These are phyloP conservation scores for Penicillium sp. DNA, from an alignment of 2,329 filamentous ascomycete genomes.

Conservation along the genomic window DNA sequence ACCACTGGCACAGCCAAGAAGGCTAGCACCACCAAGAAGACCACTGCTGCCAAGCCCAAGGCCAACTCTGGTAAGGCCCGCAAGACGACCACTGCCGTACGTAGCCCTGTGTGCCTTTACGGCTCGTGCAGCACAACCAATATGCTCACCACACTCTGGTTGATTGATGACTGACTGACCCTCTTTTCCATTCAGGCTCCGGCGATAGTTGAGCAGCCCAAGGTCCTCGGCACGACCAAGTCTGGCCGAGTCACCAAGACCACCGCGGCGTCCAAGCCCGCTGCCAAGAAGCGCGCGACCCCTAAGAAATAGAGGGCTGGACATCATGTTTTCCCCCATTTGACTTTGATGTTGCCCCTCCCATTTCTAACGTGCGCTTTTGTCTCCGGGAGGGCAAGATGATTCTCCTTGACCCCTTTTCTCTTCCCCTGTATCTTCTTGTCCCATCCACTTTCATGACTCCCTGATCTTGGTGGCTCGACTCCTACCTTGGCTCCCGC, in stretches of 20 bases:
- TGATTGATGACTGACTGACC: conserved; percentile 16
- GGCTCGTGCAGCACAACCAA: background rate
- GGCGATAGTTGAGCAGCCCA: conserved; percentile 63
- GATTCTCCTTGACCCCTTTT: conserved; percentile 5
- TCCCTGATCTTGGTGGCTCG: conserved; percentile 25
- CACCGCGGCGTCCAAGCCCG: conserved; percentile 40
- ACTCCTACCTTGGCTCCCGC: background rate
- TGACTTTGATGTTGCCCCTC: conserved; percentile 12
- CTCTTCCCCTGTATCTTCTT: conserved; percentile 26
- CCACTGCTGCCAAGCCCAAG: conserved; percentile 45
- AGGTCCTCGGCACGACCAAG: conserved; percentile 74
- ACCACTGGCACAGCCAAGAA: conserved; percentile 43
- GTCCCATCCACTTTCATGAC: conserved; percentile 12
- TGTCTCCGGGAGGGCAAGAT: conserved; percentile 10
- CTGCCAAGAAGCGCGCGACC: conserved; percentile 42
- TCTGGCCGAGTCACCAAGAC: conserved; percentile 76
- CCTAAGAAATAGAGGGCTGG: conserved; percentile 37
- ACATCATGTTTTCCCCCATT: conserved; percentile 9
- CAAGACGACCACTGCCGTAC: conserved; percentile 41
- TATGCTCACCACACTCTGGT: background rate
- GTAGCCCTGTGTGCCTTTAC: conserved; percentile 11
- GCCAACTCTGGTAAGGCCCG: conserved; percentile 50
- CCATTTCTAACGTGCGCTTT: conserved; percentile 21
- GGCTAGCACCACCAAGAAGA: conserved; percentile 45
- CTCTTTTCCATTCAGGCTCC: conserved; percentile 45